phyloP scores from a whole-genome alignment of 345 rosid genomes.

The Lepidium sativum region DNA sequence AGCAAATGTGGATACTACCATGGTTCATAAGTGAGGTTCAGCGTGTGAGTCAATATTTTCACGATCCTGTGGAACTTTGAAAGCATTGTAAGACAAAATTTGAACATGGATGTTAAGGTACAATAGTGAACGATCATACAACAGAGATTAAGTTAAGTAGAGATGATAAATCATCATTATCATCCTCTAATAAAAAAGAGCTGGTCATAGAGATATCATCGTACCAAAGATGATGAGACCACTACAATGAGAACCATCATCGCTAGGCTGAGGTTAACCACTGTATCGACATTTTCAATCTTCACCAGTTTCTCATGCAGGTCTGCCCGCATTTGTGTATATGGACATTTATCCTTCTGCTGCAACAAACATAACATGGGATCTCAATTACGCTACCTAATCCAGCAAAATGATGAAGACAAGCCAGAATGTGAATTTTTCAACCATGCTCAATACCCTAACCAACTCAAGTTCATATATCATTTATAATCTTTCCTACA shows the following conservation, averaged over 20 bases:
- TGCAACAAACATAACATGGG: conserved; percentile 1
- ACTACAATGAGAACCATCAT: conserved; percentile 37
- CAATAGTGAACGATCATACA: conserved; percentile 12
- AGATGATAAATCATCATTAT: background rate
- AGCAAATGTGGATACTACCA: no score
- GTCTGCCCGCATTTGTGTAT: conserved; percentile 25
- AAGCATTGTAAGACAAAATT: background rate
- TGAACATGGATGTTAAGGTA: background rate
- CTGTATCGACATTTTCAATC: conserved; percentile 41
- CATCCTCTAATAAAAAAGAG: background rate
- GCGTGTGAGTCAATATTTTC: background rate
- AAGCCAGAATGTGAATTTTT: background rate
- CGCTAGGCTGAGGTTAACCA: conserved; percentile 54
- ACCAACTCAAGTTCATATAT: background rate
- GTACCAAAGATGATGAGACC: conserved; percentile 17
- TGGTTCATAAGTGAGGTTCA: background rate
- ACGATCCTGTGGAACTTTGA: background rate
- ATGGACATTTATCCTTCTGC: conserved; percentile 47
- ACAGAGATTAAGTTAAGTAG: background rate
- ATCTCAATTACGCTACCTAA: background rate
- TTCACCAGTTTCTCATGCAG: conserved; percentile 32
- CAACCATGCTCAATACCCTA: conserved; percentile 1
- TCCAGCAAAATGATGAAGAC: background rate
- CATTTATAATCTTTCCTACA: background rate
- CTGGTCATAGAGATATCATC: conserved; percentile 2